A percentile compares a stretch with the other conserved stretches of the same genome.
Conservation (phyloP, 1,139 yeast species). For the Candida smagusa region DNA sequence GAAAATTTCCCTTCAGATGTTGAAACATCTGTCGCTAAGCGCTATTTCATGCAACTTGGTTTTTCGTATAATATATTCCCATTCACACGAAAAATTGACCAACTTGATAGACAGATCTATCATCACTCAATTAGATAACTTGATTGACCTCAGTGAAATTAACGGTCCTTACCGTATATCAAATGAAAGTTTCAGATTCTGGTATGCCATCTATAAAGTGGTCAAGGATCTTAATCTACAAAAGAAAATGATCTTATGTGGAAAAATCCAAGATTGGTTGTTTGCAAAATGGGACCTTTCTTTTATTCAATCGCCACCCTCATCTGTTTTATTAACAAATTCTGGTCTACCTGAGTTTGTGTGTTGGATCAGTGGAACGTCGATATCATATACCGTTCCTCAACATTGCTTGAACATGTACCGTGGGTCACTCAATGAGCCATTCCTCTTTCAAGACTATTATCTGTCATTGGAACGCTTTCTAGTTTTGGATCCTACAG, state of each 20-base stretch:
- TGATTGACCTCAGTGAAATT: conserved; percentile 52
- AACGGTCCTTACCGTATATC: conserved; percentile 54
- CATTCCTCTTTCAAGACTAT: conserved; percentile 5
- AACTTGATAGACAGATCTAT: conserved; percentile 34
- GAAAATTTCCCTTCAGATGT: conserved; percentile 43
- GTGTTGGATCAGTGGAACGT: conserved; percentile 40
- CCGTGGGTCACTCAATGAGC: conserved; percentile 11
- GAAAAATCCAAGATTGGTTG: conserved; percentile 43
- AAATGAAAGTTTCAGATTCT: conserved; percentile 49
- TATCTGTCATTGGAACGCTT: conserved; percentile 10
- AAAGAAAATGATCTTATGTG: conserved; percentile 7
- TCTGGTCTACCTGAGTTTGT: conserved; percentile 33
- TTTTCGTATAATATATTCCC: conserved; percentile 12
- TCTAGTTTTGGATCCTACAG: conserved; percentile 7
- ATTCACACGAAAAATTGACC: conserved; percentile 11
- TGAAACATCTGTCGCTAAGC: conserved; percentile 30
- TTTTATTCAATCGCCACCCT: background rate
- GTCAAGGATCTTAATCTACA: conserved; percentile 28
- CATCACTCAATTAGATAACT: conserved; percentile 42
- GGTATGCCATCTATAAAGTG: conserved; percentile 45
- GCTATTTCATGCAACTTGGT: conserved; percentile 22
- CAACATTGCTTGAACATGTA: conserved; percentile 4
- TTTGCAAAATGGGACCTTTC: conserved; percentile 34
- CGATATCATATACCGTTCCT: conserved; percentile 3
- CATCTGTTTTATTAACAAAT: conserved; percentile 1